phyloP scores from a whole-genome alignment of 1,139 yeast genomes.

The Yamadazyma diddensiae region DNA sequence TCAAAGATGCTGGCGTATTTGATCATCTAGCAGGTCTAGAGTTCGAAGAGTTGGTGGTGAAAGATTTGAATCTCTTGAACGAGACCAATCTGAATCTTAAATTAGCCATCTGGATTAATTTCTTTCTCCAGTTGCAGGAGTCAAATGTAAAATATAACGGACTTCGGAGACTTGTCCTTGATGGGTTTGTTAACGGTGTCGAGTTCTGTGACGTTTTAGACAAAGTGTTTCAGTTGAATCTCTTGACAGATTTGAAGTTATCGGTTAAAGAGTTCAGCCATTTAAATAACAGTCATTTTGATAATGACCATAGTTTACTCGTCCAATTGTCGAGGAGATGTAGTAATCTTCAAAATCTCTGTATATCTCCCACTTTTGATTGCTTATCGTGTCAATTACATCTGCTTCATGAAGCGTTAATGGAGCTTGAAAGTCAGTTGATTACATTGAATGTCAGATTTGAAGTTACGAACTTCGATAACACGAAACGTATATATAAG shows the following conservation, averaged over 20 bases:
- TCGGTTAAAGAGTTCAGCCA: conserved; percentile 15
- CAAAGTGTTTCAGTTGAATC: conserved; percentile 6
- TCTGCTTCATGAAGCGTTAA: conserved; percentile 7
- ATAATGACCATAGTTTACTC: conserved; percentile 9
- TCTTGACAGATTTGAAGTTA: conserved; percentile 3
- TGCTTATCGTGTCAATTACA: conserved; percentile 14
- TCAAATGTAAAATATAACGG: not conserved
- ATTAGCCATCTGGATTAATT: conserved; percentile 11
- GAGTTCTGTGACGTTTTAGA: conserved; percentile 3
- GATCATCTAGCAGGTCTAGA: conserved; percentile 6
- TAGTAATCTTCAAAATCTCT: conserved; percentile 5
- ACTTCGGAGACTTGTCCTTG: conserved; percentile 6
- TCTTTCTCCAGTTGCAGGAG: conserved; percentile 7
- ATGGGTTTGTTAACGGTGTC: conserved; percentile 12
- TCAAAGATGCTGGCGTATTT: conserved; percentile 3
- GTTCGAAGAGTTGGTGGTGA: conserved; percentile 9
- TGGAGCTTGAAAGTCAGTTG: conserved; percentile 3
- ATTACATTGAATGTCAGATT: conserved; percentile 8
- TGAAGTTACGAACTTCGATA: conserved; percentile 10
- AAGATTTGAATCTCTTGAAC: conserved; percentile 9
- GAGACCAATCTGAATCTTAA: conserved; percentile 6
- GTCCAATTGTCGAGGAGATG: conserved; percentile 4
- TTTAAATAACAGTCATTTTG: conserved; percentile 10
- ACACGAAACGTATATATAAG: conserved; percentile 6
- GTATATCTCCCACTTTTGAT: conserved; percentile 12